Conservation (phyloP, 305 asterid species). For the Fraxinus sp. region DNA sequence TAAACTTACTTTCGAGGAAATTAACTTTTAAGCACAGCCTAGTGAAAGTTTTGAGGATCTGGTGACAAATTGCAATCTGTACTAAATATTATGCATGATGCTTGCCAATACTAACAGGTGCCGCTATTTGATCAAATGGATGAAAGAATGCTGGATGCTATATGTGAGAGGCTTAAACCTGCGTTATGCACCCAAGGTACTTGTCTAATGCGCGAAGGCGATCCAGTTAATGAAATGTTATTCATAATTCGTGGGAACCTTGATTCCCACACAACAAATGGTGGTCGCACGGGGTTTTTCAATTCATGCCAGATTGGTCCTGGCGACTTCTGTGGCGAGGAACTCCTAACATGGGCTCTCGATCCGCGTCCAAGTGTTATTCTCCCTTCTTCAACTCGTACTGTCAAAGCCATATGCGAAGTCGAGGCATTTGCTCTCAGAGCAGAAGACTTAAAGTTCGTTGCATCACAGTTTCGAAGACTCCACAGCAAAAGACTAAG, state of each 20-base stretch:
- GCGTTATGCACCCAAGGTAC: constrained; percentile 76
- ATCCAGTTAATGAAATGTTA: constrained; percentile 83
- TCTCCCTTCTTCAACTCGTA: constrained; percentile 57
- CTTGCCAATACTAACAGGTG: constrained; percentile 43
- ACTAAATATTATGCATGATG: not conserved
- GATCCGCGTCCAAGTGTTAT: constrained; percentile 55
- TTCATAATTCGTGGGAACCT: constrained; percentile 88
- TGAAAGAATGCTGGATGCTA: constrained; percentile 82
- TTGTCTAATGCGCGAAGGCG: constrained; percentile 80
- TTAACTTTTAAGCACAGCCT: not conserved
- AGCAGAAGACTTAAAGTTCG: constrained; percentile 74
- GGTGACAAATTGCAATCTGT: not conserved
- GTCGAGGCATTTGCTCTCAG: constrained; percentile 56
- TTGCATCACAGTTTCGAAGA: constrained; percentile 50
- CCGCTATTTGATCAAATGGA: constrained; percentile 94
- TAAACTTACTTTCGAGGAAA: not conserved
- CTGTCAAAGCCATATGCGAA: constrained; percentile 51
- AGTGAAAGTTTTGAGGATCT: not conserved
- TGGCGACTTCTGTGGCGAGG: constrained; percentile 82
- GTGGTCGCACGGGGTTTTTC: constrained; percentile 93
- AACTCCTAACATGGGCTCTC: constrained; percentile 61
- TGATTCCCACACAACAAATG: constrained; percentile 84
- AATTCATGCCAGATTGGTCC: constrained; percentile 80
- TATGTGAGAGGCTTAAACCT: constrained; percentile 88
- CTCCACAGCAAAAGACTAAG: constrained; percentile 54